phyloP scores from a whole-genome alignment of 2,329 filamentous ascomycete species.

The Neofusicoccum cordaticola region DNA sequence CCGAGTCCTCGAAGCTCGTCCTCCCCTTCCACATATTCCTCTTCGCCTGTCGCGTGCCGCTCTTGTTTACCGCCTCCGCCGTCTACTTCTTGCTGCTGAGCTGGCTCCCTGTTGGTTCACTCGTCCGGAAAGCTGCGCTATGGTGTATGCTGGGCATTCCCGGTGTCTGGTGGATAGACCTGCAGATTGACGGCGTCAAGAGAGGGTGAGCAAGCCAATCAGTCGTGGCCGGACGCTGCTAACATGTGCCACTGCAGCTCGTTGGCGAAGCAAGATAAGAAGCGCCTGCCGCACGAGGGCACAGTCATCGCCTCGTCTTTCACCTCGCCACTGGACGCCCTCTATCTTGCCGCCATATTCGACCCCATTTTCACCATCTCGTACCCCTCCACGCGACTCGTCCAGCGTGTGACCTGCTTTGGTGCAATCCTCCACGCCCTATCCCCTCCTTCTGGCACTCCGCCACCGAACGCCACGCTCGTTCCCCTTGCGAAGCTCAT shows the following conservation, averaged over 20 bases:
- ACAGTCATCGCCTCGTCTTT: constrained; percentile 87
- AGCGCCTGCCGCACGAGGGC: constrained; percentile 73
- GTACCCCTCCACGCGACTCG: constrained; percentile 70
- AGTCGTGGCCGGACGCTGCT: neutral
- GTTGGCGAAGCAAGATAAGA: constrained; percentile 66
- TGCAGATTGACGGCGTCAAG: constrained; percentile 96
- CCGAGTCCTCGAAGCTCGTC: constrained; percentile 62
- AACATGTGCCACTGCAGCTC: constrained; percentile 39
- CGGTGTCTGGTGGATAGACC: constrained; percentile 96
- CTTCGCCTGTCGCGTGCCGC: constrained; percentile 75
- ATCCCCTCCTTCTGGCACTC: constrained; percentile 48
- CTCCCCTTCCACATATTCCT: constrained; percentile 66
- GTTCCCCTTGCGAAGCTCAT: constrained; percentile 52
- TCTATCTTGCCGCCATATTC: constrained; percentile 95
- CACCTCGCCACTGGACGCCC: constrained; percentile 85
- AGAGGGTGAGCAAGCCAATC: constrained; percentile 61
- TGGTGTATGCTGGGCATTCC: constrained; percentile 87
- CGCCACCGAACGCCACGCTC: constrained; percentile 33
- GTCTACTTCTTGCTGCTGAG: constrained; percentile 80
- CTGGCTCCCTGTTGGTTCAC: constrained; percentile 69
- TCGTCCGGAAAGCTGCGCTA: constrained; percentile 76
- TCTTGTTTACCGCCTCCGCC: constrained; percentile 66
- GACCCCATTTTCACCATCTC: constrained; percentile 90
- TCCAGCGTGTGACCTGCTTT: constrained; percentile 74
- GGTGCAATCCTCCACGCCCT: constrained; percentile 74